Base-by-base conservation (phyloP, 2,329 filamentous ascomycete species). In the Aspergillus alliaceus region DNA sequence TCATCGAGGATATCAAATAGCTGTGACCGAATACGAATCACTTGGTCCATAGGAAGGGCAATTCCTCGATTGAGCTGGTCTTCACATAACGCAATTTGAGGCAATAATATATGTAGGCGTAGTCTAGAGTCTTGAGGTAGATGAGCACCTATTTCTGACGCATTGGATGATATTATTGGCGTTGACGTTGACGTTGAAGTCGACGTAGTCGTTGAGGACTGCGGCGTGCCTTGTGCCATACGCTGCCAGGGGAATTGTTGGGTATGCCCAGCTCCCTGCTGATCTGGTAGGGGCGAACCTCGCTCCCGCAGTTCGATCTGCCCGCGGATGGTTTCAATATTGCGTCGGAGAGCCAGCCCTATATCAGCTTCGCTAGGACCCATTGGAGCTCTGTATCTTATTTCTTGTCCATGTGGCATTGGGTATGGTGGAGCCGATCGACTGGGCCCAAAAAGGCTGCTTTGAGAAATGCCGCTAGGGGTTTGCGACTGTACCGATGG, bases 1-100 rank as follows among this genome's bases (percentile, higher is more conserved):
- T 67, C 64, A 58, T 75, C 73, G 14, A 72, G 63, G 11, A 74
- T 56, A 39, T 66, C 62, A 46, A 71, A 68, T 18, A 76, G 54
- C 37, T 72, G 65, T 20, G 59, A 67, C 8, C 73, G 69, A 31
- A 69, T 58, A 2, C 52, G 57, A 22, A 70, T 66, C 25, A 75
- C 68, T 27, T 67, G 64, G 6, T 71, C 67, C 47, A 73, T 61
- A 2, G 67, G 52, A n/a, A 72, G 72, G 2, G 64, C 54, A 27
- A 64, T 61, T 14, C 66, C 69, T 39, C 57, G 59, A 15, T 64
- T 62, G 8, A 76, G 52, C 51, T 71, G 68, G 20, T 63, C 59
- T 58, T 75, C 72, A 12, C 66, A 60, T 3, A 58, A 37, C 22
- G 63, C 58, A 8, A 74, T 65, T n/a, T 66, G 62, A 22, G 61